These are phyloP conservation scores for Aspergillus affinis DNA, from an alignment of 495 filamentous ascomycete genomes.

Conservation along the genomic window DNA sequence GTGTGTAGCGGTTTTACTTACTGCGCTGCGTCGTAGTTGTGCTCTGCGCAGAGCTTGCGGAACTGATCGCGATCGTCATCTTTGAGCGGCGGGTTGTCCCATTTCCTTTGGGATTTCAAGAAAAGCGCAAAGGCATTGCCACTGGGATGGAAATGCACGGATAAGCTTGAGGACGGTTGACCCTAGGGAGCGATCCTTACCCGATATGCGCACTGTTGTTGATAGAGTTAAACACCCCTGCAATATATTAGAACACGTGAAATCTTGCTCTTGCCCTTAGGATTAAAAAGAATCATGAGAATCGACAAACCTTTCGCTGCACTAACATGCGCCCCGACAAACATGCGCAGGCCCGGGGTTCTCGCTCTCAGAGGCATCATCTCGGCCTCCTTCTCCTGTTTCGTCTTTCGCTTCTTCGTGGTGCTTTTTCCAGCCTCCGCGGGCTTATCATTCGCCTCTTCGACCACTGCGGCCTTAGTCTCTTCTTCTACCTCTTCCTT, in stretches of 20 bases:
- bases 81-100: constrained; percentile 78
- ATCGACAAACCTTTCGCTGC: constrained; percentile 67
- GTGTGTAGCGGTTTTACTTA: constrained; percentile 22
- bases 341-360: constrained; percentile 70
- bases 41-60: constrained; percentile 59
- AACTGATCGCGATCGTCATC: constrained; percentile 67
- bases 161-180: constrained; percentile 13
- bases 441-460: constrained; percentile 19
- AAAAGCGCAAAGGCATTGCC: constrained; percentile 93
- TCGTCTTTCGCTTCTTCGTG: constrained; percentile 32
- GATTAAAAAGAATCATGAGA: constrained; percentile 1
- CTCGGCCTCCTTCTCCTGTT: constrained; percentile 45
- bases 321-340: constrained; percentile 90
- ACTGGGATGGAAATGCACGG: constrained; percentile 31
- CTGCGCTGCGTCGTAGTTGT: constrained; percentile 68
- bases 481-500: constrained; percentile 27
- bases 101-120: constrained; percentile 93
- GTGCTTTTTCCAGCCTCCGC: constrained; percentile 20
- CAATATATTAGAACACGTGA: not conserved
- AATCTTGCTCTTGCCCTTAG: constrained; percentile 6
- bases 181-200: constrained; percentile 25
- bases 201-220: constrained; percentile 76
- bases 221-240: constrained; percentile 87
- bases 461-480: constrained; percentile 6
- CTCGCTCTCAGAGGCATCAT: constrained; percentile 67